These are phyloP conservation scores for Pseudocercospora musae DNA, from an alignment of 2,329 filamentous ascomycete genomes.

Conservation along the genomic window DNA sequence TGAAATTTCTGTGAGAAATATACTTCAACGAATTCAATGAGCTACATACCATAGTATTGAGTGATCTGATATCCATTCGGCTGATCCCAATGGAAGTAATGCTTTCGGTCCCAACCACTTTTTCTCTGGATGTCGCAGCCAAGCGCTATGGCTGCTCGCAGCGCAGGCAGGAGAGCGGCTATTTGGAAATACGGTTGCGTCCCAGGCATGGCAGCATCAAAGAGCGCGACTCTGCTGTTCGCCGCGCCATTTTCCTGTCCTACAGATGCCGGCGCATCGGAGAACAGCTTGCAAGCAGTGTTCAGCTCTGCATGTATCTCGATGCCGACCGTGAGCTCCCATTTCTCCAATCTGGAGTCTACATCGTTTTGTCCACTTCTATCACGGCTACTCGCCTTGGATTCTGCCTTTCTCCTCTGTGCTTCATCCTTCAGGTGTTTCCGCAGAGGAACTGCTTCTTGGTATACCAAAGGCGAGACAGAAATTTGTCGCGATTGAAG, in stretches of 20 bases:
- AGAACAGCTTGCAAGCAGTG: conserved; percentile 85
- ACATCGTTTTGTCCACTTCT: conserved; percentile 10
- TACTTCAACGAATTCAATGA: neutral
- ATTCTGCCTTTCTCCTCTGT: conserved; percentile 28
- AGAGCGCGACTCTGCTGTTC: conserved; percentile 83
- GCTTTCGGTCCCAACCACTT: conserved; percentile 91
- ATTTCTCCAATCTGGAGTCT: conserved; percentile 50
- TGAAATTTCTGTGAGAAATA: neutral
- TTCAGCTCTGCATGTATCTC: conserved; percentile 98
- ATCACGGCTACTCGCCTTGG: conserved; percentile 6
- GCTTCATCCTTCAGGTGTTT: conserved; percentile 44
- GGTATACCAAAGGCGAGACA: conserved; percentile 15
- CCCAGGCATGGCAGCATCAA: conserved; percentile 86
- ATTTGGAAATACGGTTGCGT: conserved; percentile 82
- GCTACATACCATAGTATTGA: conserved; percentile 70
- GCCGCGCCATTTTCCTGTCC: conserved; percentile 46
- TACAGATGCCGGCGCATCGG: conserved; percentile 48
- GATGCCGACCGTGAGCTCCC: conserved; percentile 93
- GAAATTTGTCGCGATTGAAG: conserved; percentile 27
- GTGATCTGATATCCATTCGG: conserved; percentile 96
- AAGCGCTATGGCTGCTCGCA: conserved; percentile 82
- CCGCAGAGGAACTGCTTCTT: conserved; percentile 35
- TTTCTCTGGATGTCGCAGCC: conserved; percentile 71
- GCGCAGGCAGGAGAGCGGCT: conserved; percentile 79
- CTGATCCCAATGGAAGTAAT: conserved; percentile 99